phyloP scores from a whole-genome alignment of 108 stramenopile genomes.

The Parietichytrium sp. region DNA sequence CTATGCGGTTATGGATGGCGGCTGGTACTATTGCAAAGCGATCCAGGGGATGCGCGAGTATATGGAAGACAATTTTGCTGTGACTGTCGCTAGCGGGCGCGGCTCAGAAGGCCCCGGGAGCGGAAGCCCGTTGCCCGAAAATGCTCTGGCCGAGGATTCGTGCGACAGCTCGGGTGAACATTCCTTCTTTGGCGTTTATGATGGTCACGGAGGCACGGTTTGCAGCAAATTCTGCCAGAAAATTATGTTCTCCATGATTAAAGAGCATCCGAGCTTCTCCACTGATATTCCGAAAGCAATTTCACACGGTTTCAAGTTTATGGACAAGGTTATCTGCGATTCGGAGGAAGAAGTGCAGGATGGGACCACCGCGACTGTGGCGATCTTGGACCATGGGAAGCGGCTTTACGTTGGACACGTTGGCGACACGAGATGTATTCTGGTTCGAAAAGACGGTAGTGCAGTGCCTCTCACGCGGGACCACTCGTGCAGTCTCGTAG shows the following conservation, averaged over 20 bases:
- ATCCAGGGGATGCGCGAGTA: constrained; percentile 24
- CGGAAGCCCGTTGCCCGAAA: too few species aligned
- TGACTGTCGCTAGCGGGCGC: neutral
- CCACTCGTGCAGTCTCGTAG: neutral
- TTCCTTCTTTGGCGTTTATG: neutral
- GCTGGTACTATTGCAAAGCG: neutral
- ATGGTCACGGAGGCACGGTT: neutral
- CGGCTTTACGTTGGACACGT: constrained; percentile 1
- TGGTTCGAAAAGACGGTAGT: neutral
- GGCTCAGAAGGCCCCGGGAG: too few species aligned
- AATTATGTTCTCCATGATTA: neutral
- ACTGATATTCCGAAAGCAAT: neutral
- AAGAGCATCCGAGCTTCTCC: neutral
- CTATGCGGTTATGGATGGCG: too few species aligned
- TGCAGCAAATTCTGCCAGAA: constrained; percentile 22
- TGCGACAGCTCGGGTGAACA: too few species aligned
- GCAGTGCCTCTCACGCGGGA: constrained; percentile 1
- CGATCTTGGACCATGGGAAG: neutral
- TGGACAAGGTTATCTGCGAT: constrained; percentile 33
- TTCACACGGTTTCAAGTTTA: neutral
- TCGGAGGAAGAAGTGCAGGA: neutral
- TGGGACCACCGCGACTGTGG: constrained; percentile 33
- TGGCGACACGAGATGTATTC: constrained; percentile 10
- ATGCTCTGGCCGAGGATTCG: too few species aligned
- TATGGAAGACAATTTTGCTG: constrained; percentile 23